These are phyloP conservation scores for Aureobasidium musti DNA, from an alignment of 2,329 filamentous ascomycete genomes.

Conservation along the genomic window DNA sequence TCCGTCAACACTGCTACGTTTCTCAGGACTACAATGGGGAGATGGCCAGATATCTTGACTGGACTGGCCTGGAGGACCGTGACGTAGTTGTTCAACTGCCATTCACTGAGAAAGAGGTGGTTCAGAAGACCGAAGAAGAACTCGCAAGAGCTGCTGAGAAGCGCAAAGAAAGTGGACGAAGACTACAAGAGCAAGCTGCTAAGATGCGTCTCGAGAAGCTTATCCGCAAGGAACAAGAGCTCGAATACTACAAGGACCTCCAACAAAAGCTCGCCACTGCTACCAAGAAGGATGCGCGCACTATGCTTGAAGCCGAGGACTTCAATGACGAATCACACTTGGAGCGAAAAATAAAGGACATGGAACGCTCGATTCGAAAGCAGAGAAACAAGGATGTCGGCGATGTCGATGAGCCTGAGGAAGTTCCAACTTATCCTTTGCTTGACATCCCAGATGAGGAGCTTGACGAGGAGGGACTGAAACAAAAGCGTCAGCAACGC, in stretches of 20 bases:
- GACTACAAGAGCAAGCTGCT: conserved; percentile 91
- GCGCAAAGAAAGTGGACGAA: conserved; percentile 88
- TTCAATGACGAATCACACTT: conserved; percentile 87
- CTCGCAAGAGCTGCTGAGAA: conserved; percentile 86
- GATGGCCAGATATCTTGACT: conserved; percentile 75
- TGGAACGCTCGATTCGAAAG: conserved; percentile 86
- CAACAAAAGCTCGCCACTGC: conserved; percentile 67
- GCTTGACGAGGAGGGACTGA: conserved; percentile 85
- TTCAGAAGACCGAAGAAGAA: conserved; percentile 94
- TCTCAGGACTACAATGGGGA: conserved; percentile 82
- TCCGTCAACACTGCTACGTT: conserved; percentile 87
- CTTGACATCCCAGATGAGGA: conserved; percentile 89
- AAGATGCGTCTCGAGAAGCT: conserved; percentile 97
- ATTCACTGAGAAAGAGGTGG: conserved; percentile 83
- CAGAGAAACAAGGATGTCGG: conserved; percentile 93
- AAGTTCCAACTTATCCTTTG: conserved; percentile 81
- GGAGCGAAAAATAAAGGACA: conserved; percentile 80
- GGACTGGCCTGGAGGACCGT: conserved; percentile 86
- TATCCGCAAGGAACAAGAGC: conserved; percentile 91
- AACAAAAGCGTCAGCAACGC: conserved; percentile 89
- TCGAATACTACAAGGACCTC: conserved; percentile 89
- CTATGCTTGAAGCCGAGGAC: conserved; percentile 84
- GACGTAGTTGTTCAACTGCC: conserved; percentile 91
- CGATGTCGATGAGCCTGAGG: conserved; percentile 71
- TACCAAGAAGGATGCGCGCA: conserved; percentile 86